Percentiles rank a stretch among this genome's conserved stretches.
Conservation (phyloP, 345 rosid species). For the Durio zibethinus region DNA sequence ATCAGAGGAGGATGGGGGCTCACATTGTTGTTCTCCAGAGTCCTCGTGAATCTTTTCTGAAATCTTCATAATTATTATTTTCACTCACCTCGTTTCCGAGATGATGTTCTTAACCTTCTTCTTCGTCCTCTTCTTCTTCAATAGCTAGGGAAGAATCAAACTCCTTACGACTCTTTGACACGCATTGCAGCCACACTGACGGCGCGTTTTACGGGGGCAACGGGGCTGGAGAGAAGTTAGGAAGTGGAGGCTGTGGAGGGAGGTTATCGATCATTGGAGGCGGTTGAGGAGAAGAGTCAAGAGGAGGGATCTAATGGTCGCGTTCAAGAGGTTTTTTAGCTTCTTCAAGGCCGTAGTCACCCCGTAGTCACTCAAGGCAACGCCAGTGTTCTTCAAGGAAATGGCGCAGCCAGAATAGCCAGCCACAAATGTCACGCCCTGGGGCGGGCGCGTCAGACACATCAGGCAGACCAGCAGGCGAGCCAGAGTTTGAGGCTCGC, state of each 20-base stretch:
- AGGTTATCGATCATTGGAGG: slow-evolving; percentile 54
- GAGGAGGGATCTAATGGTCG: slow-evolving; percentile 30
- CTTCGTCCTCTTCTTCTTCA: slow-evolving; percentile 39
- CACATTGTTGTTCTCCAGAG: slow-evolving; percentile 27
- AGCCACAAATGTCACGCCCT: no score
- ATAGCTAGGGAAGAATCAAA: slow-evolving; percentile 42
- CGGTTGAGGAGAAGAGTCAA: slow-evolving; percentile 38
- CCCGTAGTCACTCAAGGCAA: no score
- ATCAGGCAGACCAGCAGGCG: no score
- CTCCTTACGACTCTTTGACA: slow-evolving; percentile 29
- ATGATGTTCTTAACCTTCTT: slow-evolving; percentile 26
- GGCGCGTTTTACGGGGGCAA: slow-evolving; percentile 61
- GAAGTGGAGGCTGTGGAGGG: slow-evolving; percentile 78
- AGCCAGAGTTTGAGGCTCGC: no score
- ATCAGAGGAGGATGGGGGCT: slow-evolving; percentile 36
- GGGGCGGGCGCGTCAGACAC: no score
- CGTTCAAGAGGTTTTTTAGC: slow-evolving; percentile 31
- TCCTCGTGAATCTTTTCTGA: slow-evolving; percentile 28
- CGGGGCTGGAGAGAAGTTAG: slow-evolving; percentile 68
- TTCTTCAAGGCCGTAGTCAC: slow-evolving; percentile 89
- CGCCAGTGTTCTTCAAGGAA: slow-evolving; percentile 80
- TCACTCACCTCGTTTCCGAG: slow-evolving; percentile 17
- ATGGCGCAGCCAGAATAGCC: slow-evolving; percentile 72
- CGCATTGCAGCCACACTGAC: slow-evolving; percentile 60
- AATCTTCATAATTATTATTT: slow-evolving; percentile 9